Evolutionary conservation across 257 asterid species (phyloP).

Genomic region (Haberlea rhodopensis): DNA sequence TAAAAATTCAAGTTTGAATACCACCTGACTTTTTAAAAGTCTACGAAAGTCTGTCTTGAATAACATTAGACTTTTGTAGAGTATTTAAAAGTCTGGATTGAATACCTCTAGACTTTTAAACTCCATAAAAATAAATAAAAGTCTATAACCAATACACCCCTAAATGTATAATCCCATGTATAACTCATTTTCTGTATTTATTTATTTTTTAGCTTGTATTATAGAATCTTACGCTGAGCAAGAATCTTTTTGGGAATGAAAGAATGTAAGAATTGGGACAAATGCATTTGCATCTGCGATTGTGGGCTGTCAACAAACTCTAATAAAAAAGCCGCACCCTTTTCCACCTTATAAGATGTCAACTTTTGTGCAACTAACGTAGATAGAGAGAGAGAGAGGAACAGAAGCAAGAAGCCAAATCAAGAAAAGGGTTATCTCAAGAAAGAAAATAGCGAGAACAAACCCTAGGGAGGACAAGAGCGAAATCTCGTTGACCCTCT

Average conservation of each 20-base stretch:
- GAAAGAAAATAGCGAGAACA: background rate
- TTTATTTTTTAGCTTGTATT: background rate
- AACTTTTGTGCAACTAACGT: background rate
- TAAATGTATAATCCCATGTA: too few relatives aligned
- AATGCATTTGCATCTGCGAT: background rate
- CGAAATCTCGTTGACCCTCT: background rate
- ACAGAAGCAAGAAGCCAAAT: background rate
- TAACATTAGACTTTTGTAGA: too few relatives aligned
- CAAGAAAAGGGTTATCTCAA: background rate
- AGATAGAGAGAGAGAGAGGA: background rate
- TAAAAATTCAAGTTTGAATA: too few relatives aligned
- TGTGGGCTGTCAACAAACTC: slow-evolving; percentile 2
- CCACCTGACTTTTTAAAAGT: too few relatives aligned
- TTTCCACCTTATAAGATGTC: background rate
- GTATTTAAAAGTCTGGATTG: too few relatives aligned
- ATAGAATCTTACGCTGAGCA: background rate
- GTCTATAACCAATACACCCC: too few relatives aligned
- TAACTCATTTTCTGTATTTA: too few relatives aligned
- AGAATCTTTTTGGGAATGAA: background rate
- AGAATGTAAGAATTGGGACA: background rate
- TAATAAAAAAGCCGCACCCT: background rate
- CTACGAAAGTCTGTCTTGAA: too few relatives aligned
- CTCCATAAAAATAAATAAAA: too few relatives aligned
- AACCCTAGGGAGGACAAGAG: background rate
- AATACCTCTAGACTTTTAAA: too few relatives aligned